Conservation (phyloP, 2,329 filamentous ascomycete species). For the Aspergillus neotritici region DNA sequence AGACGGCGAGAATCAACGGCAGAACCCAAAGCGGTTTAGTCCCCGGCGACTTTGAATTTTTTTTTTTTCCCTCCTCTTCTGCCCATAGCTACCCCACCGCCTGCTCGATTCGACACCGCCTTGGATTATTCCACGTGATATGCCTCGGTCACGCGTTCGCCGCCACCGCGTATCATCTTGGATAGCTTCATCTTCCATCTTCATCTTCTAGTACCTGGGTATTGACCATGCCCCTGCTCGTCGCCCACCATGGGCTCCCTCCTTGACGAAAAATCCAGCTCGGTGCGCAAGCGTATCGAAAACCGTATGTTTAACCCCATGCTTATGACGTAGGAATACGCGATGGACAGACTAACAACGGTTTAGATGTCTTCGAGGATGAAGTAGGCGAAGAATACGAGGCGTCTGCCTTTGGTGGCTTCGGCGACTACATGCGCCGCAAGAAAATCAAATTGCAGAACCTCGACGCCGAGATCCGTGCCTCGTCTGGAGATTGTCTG, state of each 20-base stretch:
- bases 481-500: conserved; percentile 63
- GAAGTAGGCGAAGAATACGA: conserved; percentile 90
- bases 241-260: conserved; percentile 54
- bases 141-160: conserved; percentile 8
- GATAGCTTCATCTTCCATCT: not conserved
- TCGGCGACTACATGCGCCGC: conserved; percentile 83
- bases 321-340: not conserved
- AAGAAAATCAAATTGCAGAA: conserved; percentile 99
- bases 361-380: conserved; percentile 63
- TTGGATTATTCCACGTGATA: conserved; percentile 6
- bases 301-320: conserved; percentile 39
- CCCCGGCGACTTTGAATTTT: conserved; percentile 5
- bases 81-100: conserved; percentile 4
- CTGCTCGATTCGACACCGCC: conserved; percentile 1
- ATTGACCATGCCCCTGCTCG: conserved; percentile 16
- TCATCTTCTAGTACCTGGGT: not conserved
- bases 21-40: conserved; percentile 8
- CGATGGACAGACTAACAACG: conserved; percentile 8
- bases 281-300: conserved; percentile 59
- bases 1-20: conserved; percentile 5
- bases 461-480: conserved; percentile 73
- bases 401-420: conserved; percentile 79
- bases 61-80: conserved; percentile 18
- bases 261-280: conserved; percentile 54
- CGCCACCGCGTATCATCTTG: not conserved